A percentile compares a stretch with the other conserved stretches of the same genome.
phyloP scores from a whole-genome alignment of 176 grass and related monocot species.

The Carex scoparia region DNA sequence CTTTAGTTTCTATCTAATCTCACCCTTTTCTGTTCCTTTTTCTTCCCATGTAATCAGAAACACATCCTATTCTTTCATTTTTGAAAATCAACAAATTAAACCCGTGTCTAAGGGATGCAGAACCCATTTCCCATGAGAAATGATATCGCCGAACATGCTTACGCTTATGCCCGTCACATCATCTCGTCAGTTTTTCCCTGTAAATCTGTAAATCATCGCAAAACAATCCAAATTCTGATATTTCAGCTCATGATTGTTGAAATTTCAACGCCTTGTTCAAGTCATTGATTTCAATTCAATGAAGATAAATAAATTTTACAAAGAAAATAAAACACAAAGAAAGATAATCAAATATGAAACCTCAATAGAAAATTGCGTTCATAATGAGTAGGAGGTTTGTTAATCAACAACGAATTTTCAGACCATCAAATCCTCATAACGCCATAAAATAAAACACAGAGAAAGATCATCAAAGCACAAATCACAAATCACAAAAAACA shows the following conservation, averaged over 20 bases:
- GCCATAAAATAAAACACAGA: neutral
- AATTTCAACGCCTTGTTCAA: too few species aligned
- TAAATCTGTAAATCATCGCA: neutral
- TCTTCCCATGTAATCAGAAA: too few species aligned
- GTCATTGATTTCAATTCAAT: neutral
- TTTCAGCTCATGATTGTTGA: neutral
- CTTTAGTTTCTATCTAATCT: too few species aligned
- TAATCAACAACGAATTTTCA: constrained; percentile 11
- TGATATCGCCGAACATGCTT: too few species aligned
- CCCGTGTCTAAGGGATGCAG: too few species aligned
- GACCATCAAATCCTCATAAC: constrained; percentile 22
- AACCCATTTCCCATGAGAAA: too few species aligned
- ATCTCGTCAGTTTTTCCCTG: too few species aligned
- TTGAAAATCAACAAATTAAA: too few species aligned
- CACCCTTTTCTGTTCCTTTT: too few species aligned
- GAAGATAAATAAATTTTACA: too few species aligned
- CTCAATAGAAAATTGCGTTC: neutral
- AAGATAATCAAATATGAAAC: neutral
- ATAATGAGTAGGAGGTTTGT: constrained; percentile 30
- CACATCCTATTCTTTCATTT: too few species aligned
- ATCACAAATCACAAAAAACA: neutral
- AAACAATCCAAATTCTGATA: neutral
- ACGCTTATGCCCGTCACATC: too few species aligned
- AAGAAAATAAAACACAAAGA: neutral
- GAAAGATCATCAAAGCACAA: neutral